Conservation (phyloP, 371 early-diverging fungal genomes). For the Mortierella sp. region DNA sequence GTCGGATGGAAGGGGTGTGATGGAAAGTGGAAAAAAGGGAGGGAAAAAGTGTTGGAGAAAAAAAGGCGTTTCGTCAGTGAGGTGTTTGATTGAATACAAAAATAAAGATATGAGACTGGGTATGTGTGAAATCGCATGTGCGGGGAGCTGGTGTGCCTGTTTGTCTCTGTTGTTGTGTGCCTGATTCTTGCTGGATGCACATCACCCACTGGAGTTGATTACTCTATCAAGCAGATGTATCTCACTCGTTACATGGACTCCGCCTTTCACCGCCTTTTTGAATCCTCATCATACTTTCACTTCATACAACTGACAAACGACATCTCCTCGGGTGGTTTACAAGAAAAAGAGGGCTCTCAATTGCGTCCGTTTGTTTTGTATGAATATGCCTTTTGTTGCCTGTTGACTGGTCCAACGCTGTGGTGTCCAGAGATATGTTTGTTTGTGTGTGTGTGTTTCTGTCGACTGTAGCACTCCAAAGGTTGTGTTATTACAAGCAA, state of each 20-base stretch:
- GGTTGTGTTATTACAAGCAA: too few relatives aligned
- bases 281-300: not conserved
- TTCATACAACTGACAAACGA: not conserved
- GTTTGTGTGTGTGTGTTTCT: not conserved
- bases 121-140: not conserved
- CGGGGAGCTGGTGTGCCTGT: too few relatives aligned
- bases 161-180: too few relatives aligned
- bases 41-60: not conserved
- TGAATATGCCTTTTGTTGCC: not conserved
- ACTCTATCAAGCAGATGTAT: too few relatives aligned
- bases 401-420: not conserved
- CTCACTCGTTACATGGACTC: too few relatives aligned
- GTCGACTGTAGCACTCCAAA: conserved; percentile 6
- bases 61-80: too few relatives aligned
- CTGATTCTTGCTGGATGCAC: too few relatives aligned
- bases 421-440: too few relatives aligned
- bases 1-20: not conserved
- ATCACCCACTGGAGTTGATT: too few relatives aligned
- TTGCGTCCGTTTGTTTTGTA: not conserved
- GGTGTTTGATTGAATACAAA: not conserved
- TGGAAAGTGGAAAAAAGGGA: not conserved
- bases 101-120: not conserved
- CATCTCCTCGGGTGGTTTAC: conserved; percentile 4
- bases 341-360: not conserved
- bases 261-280: not conserved